phyloP scores from a whole-genome alignment of 1,139 yeast species.

The Pichia terricola region DNA sequence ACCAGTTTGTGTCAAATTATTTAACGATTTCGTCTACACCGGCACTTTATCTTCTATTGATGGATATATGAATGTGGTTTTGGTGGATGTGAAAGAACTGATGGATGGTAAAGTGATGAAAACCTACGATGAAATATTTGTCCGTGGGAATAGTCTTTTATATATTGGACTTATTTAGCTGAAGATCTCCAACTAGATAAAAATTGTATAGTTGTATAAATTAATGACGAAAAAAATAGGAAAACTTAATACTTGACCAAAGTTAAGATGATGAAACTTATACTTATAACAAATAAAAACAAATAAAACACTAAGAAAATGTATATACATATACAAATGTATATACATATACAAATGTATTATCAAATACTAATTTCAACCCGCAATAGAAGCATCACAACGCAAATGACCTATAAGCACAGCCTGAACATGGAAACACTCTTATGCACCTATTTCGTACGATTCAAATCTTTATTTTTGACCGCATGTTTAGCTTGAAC shows the following conservation, averaged over 20 bases:
- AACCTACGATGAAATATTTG: conserved; percentile 68
- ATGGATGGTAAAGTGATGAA: conserved; percentile 48
- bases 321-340: too few species aligned
- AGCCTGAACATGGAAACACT: too few species aligned
- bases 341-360: too few species aligned
- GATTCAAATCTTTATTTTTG: too few species aligned
- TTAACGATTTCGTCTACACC: conserved; percentile 77
- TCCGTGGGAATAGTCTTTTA: conserved; percentile 86
- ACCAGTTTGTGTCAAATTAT: conserved; percentile 71
- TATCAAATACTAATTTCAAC: too few species aligned
- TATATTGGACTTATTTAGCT: conserved; percentile 5
- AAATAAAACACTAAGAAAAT: neutral
- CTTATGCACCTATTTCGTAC: too few species aligned
- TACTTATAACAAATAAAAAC: neutral
- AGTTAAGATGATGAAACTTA: neutral
- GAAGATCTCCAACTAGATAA: neutral
- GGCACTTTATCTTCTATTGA: conserved; percentile 79
- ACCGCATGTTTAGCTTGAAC: conserved; percentile 17
- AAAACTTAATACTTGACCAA: neutral
- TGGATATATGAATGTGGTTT: conserved; percentile 92
- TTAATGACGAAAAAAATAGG: neutral
- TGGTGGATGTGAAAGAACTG: conserved; percentile 66
- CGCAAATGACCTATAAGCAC: too few species aligned
- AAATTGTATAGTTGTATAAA: neutral
- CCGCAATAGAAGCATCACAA: too few species aligned